phyloP scores from a whole-genome alignment of 495 filamentous ascomycete genomes.

The Sphaerosporella brunnea region DNA sequence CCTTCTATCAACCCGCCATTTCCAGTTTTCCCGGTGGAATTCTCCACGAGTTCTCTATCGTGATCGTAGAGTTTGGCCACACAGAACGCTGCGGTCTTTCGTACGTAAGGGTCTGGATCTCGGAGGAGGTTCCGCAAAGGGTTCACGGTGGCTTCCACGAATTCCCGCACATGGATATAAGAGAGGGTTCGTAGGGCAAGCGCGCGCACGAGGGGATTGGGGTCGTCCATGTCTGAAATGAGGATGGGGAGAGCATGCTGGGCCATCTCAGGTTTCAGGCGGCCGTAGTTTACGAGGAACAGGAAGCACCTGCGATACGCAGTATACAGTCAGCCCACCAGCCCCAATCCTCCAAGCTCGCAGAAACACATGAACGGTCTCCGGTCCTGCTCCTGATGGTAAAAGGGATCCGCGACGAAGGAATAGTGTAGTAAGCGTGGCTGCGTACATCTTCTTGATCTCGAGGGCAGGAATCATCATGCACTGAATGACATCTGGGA shows the following conservation, averaged over 20 bases:
- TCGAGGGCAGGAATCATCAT: conserved; percentile 89
- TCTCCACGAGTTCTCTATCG: conserved; percentile 73
- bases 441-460: conserved; percentile 95
- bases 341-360: no score
- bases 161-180: conserved; percentile 93
- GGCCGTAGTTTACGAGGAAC: conserved; percentile 90
- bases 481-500: conserved; percentile 83
- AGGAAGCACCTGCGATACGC: conserved; percentile 64
- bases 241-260: conserved; percentile 81
- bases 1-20: conserved; percentile 78
- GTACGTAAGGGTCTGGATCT: conserved; percentile 86
- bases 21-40: conserved; percentile 9
- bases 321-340: background rate
- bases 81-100: conserved; percentile 91
- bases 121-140: conserved; percentile 68
- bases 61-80: conserved; percentile 98
- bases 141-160: conserved; percentile 75
- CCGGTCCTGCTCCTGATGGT: conserved; percentile 8
- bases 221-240: conserved; percentile 78
- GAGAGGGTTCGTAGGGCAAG: conserved; percentile 89
- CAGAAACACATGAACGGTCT: no score
- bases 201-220: conserved; percentile 81
- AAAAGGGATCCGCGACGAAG: no score
- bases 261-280: conserved; percentile 86
- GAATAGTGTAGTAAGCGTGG: background rate